A percentile compares a stretch with the other conserved stretches of the same genome.
phyloP scores from a whole-genome alignment of 768 basidiomycete species.

The Auriscalpium vulgare region DNA sequence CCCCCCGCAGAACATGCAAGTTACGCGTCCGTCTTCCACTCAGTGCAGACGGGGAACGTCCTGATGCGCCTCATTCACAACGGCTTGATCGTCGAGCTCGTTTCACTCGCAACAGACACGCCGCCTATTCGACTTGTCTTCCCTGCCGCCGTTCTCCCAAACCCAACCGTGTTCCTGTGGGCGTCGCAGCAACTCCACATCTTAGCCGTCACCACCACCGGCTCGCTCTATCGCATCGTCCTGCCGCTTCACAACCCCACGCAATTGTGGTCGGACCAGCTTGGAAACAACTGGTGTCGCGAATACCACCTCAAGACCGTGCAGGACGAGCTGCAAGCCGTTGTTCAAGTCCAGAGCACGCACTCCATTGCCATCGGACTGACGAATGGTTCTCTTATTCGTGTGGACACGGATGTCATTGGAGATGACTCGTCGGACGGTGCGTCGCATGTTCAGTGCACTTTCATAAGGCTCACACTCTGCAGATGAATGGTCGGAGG shows the following conservation, averaged over 20 bases:
- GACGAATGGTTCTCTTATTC: constrained; percentile 54
- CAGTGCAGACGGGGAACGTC: constrained; percentile 52
- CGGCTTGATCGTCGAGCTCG: constrained; percentile 65
- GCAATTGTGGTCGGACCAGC: constrained; percentile 12
- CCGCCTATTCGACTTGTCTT: constrained; percentile 72
- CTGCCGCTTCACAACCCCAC: constrained; percentile 41
- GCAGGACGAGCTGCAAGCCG: constrained; percentile 30
- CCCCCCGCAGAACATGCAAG: constrained; percentile 68
- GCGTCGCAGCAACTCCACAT: constrained; percentile 51
- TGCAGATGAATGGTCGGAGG: constrained; percentile 68
- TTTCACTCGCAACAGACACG: constrained; percentile 60
- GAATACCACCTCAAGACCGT: constrained; percentile 58
- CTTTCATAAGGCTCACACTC: background rate
- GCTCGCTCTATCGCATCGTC: constrained; percentile 67
- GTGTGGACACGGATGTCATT: constrained; percentile 57
- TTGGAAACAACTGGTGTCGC: constrained; percentile 47
- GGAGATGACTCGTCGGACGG: constrained; percentile 51
- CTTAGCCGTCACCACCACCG: constrained; percentile 56
- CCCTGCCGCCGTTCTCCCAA: constrained; percentile 56
- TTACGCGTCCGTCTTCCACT: constrained; percentile 49
- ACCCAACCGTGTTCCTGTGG: constrained; percentile 55
- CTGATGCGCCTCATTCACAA: constrained; percentile 69
- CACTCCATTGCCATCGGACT: constrained; percentile 59
- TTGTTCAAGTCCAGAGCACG: constrained; percentile 53
- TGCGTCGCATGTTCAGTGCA: constrained; percentile 26